A percentile compares a stretch with the other conserved stretches of the same genome.
Conservation (phyloP, 2,329 filamentous ascomycete genomes). For the Ophiocordyceps camponoti-saundersi region DNA sequence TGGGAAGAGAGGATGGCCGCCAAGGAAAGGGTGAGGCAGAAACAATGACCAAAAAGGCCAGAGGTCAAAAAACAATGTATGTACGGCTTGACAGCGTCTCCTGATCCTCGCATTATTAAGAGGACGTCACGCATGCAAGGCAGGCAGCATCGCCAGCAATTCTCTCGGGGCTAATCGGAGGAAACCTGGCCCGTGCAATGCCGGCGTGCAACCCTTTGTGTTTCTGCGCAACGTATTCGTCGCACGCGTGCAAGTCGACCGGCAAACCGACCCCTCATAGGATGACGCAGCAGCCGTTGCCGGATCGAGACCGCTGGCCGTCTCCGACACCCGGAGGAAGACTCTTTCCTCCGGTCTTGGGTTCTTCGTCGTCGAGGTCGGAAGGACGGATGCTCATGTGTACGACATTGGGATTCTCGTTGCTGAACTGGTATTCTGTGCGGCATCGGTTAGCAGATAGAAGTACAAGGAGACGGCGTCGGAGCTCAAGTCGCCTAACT, state of each 20-base stretch:
- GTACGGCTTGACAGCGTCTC: background rate
- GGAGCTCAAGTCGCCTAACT: slow-evolving; percentile 37
- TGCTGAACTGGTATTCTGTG: slow-evolving; percentile 63
- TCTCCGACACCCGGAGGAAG: slow-evolving; percentile 22
- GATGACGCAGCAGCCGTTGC: slow-evolving; percentile 31
- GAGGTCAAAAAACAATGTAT: background rate
- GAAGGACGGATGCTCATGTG: slow-evolving; percentile 87
- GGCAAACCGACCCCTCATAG: slow-evolving; percentile 17
- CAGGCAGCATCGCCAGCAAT: too few species aligned
- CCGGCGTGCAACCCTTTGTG: background rate
- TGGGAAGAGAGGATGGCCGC: background rate
- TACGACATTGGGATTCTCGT: slow-evolving; percentile 65
- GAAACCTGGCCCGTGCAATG: background rate
- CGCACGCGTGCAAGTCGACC: background rate
- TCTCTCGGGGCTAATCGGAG: too few species aligned
- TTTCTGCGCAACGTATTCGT: background rate
- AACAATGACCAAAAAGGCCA: background rate
- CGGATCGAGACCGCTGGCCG: slow-evolving; percentile 21
- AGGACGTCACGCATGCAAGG: background rate
- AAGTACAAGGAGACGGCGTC: background rate
- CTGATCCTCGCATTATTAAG: background rate
- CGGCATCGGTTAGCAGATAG: slow-evolving; percentile 1
- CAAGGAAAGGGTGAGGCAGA: background rate
- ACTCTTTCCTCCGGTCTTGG: slow-evolving; percentile 44
- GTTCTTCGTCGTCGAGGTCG: slow-evolving; percentile 69